Conservation (phyloP, 768 basidiomycete genomes). For the Holtermannia corniformis region DNA sequence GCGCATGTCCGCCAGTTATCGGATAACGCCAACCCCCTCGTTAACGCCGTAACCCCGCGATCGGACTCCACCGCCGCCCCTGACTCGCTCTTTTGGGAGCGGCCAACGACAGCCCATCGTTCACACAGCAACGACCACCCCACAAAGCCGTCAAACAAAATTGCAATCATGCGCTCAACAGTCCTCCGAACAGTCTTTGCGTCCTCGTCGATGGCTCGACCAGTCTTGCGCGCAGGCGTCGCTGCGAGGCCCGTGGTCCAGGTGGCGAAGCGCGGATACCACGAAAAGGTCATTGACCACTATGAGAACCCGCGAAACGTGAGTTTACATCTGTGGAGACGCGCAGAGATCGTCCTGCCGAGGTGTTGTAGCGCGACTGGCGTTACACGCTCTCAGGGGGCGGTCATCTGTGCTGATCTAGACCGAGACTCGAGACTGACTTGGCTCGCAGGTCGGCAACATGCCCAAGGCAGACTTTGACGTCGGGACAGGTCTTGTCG, state of each 20-base stretch:
- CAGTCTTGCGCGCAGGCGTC: neutral
- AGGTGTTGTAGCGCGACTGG: too few species aligned
- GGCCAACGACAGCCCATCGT: too few species aligned
- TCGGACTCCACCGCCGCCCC: too few species aligned
- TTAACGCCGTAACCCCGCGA: too few species aligned
- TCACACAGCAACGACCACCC: neutral
- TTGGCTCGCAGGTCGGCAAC: constrained; percentile 68
- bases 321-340: too few species aligned
- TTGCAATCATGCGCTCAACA: neutral
- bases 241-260: constrained; percentile 13
- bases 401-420: neutral
- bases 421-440: constrained; percentile 10
- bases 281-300: constrained; percentile 80
- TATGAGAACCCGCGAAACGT: constrained; percentile 98
- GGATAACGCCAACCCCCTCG: too few species aligned
- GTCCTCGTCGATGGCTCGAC: neutral
- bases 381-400: neutral
- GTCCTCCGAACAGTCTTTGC: neutral
- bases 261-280: constrained; percentile 57
- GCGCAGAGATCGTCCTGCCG: too few species aligned
- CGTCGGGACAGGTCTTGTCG: constrained; percentile 96
- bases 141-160: neutral
- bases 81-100: too few species aligned
- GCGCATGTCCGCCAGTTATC: too few species aligned
- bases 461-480: constrained; percentile 82